These are phyloP conservation scores for Clonostachys rosea DNA, from an alignment of 2,329 filamentous ascomycete genomes.

Conservation along the genomic window DNA sequence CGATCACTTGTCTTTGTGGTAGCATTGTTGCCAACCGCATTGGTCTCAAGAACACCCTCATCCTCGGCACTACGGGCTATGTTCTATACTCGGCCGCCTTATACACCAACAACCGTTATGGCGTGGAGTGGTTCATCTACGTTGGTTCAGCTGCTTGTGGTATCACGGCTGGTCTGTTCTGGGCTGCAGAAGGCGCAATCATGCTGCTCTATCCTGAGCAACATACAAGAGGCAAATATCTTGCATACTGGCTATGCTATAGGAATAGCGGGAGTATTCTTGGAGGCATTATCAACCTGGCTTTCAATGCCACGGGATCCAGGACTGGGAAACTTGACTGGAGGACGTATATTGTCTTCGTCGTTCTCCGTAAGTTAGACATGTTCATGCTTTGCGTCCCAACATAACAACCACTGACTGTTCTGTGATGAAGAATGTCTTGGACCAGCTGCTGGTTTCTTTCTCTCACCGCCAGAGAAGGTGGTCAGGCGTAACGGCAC, in stretches of 20 bases:
- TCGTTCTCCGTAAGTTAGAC: conserved; percentile 13
- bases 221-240: conserved; percentile 1
- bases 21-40: conserved; percentile 61
- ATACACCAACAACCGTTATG: conserved; percentile 69
- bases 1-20: conserved; percentile 63
- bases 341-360: conserved; percentile 18
- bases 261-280: conserved; percentile 36
- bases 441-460: conserved; percentile 13
- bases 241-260: conserved; percentile 36
- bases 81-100: conserved; percentile 67
- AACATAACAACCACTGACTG: not conserved
- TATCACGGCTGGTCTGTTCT: conserved; percentile 68
- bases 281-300: conserved; percentile 39
- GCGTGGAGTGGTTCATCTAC: conserved; percentile 63
- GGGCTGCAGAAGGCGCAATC: conserved; percentile 72
- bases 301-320: conserved; percentile 22
- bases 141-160: conserved; percentile 66
- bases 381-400: conserved; percentile 1
- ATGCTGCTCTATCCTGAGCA: conserved; percentile 50
- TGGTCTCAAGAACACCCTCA: conserved; percentile 65
- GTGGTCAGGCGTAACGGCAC: conserved; percentile 16
- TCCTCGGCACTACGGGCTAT: conserved; percentile 60
- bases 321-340: conserved; percentile 42
- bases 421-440: not conserved
- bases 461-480: conserved; percentile 17